Conservation (phyloP, 2,329 filamentous ascomycete genomes). For the Exophiala calicioides region DNA sequence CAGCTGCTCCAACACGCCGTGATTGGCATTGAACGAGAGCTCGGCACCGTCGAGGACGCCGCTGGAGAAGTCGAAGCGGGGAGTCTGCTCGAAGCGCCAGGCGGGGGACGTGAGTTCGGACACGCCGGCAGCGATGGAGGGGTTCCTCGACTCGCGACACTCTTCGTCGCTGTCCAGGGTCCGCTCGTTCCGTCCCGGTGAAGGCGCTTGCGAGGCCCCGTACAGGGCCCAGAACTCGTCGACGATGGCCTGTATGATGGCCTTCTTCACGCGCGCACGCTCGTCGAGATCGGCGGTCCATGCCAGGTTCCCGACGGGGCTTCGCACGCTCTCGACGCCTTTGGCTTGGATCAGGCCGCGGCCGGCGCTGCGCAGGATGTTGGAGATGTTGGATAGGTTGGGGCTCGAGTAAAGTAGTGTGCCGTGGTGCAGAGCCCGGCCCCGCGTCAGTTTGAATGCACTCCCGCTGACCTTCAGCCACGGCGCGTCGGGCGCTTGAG, state of each 20-base stretch:
- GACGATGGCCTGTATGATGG: slow-evolving; percentile 21
- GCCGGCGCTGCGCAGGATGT: slow-evolving; percentile 75
- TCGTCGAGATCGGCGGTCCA: slow-evolving; percentile 30
- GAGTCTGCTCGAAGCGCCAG: slow-evolving; percentile 30
- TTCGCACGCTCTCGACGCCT: slow-evolving; percentile 89
- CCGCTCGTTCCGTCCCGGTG: slow-evolving; percentile 12
- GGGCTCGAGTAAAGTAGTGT: slow-evolving; percentile 81
- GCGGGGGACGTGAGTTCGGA: slow-evolving; percentile 24
- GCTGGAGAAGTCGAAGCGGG: slow-evolving; percentile 27
- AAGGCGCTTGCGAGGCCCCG: slow-evolving; percentile 1
- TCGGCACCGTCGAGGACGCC: slow-evolving; percentile 17
- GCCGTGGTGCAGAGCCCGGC: slow-evolving; percentile 84
- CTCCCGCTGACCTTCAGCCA: slow-evolving; percentile 86
- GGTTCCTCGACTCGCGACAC: slow-evolving; percentile 8
- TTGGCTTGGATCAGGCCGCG: slow-evolving; percentile 74
- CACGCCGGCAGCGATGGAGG: slow-evolving; percentile 19
- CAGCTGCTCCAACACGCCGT: slow-evolving; percentile 18
- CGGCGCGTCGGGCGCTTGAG: slow-evolving; percentile 27
- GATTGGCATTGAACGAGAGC: slow-evolving; percentile 23
- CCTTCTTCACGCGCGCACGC: slow-evolving; percentile 6
- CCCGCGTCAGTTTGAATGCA: slow-evolving; percentile 86
- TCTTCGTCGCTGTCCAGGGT: slow-evolving; percentile 19
- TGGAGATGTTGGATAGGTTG: slow-evolving; percentile 68
- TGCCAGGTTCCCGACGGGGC: slow-evolving; percentile 73
- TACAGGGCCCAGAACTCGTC: slow-evolving; percentile 25